Percentiles rank a stretch among this genome's conserved stretches.
These are phyloP conservation scores for Calocybe gangraenosa DNA, from an alignment of 768 basidiomycete species.

Conservation along the genomic window DNA sequence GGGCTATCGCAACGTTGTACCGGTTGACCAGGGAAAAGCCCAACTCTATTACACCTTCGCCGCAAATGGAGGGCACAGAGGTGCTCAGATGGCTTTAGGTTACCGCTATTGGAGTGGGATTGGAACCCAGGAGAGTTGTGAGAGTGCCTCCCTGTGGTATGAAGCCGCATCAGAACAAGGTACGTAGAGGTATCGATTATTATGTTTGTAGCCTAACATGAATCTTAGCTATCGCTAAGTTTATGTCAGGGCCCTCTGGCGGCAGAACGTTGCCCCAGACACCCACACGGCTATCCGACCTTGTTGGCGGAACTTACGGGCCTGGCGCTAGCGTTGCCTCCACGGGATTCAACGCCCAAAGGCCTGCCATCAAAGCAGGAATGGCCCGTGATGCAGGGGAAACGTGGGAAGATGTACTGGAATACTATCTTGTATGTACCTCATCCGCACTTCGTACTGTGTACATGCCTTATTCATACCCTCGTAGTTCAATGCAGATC, in stretches of 20 bases:
- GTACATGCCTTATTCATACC: conserved; percentile 3
- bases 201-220: background rate
- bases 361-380: conserved; percentile 81
- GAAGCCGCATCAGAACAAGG: conserved; percentile 85
- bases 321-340: conserved; percentile 93
- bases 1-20: conserved; percentile 65
- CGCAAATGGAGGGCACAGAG: conserved; percentile 80
- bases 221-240: conserved; percentile 68
- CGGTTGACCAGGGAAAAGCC: conserved; percentile 73
- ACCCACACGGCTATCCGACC: conserved; percentile 80
- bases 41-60: conserved; percentile 94
- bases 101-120: conserved; percentile 97
- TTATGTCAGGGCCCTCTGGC: conserved; percentile 84
- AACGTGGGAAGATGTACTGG: conserved; percentile 89
- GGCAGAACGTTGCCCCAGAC: conserved; percentile 83
- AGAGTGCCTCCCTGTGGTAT: conserved; percentile 83
- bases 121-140: conserved; percentile 83
- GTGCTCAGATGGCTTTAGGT: conserved; percentile 89
- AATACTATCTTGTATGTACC: conserved; percentile 78
- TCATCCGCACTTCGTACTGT: background rate
- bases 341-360: conserved; percentile 66
- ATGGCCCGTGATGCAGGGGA: conserved; percentile 83
- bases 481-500: conserved; percentile 86
- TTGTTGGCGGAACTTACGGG: conserved; percentile 91
- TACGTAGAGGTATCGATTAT: conserved; percentile 20